Conservation (phyloP, 1,284 basidiomycete genomes). For the Tylopilus sp. region DNA sequence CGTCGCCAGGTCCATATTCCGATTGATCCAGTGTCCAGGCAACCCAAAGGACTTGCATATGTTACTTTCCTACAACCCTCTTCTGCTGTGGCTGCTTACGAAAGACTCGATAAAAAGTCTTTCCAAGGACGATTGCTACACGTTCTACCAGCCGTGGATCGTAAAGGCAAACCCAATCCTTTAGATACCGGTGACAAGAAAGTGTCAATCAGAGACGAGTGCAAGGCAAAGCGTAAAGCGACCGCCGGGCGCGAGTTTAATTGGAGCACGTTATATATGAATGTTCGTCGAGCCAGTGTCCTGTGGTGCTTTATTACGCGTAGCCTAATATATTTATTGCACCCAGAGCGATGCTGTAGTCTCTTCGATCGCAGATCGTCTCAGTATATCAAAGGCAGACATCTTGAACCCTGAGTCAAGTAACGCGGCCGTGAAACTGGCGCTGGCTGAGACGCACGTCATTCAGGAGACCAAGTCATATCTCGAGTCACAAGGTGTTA, state of each 20-base stretch:
- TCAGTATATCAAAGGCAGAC: slow-evolving; percentile 82
- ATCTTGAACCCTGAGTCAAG: slow-evolving; percentile 78
- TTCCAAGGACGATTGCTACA: slow-evolving; percentile 94
- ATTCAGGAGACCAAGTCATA: slow-evolving; percentile 94
- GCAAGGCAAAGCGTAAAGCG: slow-evolving; percentile 67
- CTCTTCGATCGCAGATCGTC: slow-evolving; percentile 76
- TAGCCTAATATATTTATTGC: slow-evolving; percentile 20
- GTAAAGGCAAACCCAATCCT: slow-evolving; percentile 46
- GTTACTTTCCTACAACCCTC: slow-evolving; percentile 68
- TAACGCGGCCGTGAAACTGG: slow-evolving; percentile 88
- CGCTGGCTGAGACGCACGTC: slow-evolving; percentile 93
- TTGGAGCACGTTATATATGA: slow-evolving; percentile 97
- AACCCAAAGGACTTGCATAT: slow-evolving; percentile 83
- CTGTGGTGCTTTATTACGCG: slow-evolving; percentile 10
- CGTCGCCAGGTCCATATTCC: slow-evolving; percentile 76
- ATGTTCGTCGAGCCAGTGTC: slow-evolving; percentile 58
- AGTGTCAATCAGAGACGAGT: slow-evolving; percentile 65
- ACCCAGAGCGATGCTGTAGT: slow-evolving; percentile 85
- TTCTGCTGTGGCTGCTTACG: slow-evolving; percentile 74
- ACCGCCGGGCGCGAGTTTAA: slow-evolving; percentile 84
- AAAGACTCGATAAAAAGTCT: slow-evolving; percentile 77
- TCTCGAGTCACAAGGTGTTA: slow-evolving; percentile 71
- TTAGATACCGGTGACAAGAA: slow-evolving; percentile 47
- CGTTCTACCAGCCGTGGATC: slow-evolving; percentile 79
- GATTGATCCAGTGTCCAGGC: slow-evolving; percentile 61